Evolutionary conservation across 768 basidiomycete species (phyloP).

Genomic region (Porphyrellus cyaneotinctus): DNA sequence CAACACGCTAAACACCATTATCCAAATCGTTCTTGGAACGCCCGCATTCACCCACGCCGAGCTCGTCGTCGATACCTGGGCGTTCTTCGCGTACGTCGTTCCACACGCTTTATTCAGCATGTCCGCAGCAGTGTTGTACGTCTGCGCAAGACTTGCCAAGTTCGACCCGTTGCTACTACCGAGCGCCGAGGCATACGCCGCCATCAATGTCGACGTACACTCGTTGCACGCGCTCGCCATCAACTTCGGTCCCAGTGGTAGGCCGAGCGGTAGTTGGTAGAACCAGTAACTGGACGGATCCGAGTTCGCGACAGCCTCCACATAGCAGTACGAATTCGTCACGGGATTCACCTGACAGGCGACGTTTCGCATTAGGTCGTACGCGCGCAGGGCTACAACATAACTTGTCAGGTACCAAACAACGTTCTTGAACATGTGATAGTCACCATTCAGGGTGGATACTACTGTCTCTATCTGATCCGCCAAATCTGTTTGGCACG

Average conservation of each 20-base stretch:
- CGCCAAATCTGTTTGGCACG: constrained; percentile 56
- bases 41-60: constrained; percentile 8
- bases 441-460: constrained; percentile 53
- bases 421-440: neutral
- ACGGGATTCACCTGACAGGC: constrained; percentile 58
- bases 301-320: constrained; percentile 53
- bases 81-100: constrained; percentile 36
- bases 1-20: constrained; percentile 10
- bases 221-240: constrained; percentile 54
- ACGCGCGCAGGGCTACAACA: constrained; percentile 55
- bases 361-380: constrained; percentile 53
- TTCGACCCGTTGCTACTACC: constrained; percentile 30
- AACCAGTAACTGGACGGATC: constrained; percentile 69
- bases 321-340: constrained; percentile 68
- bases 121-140: constrained; percentile 48
- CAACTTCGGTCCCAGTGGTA: constrained; percentile 42
- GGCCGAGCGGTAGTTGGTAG: constrained; percentile 64
- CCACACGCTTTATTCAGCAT: constrained; percentile 51
- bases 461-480: constrained; percentile 49
- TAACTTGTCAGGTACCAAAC: neutral
- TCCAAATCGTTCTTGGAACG: constrained; percentile 2
- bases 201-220: constrained; percentile 61
- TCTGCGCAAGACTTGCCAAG: constrained; percentile 38
- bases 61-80: constrained; percentile 9
- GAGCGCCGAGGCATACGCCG: constrained; percentile 46